Base-by-base conservation (phyloP, 2,329 filamentous ascomycete species). In the Ophiostoma fasciatum region DNA sequence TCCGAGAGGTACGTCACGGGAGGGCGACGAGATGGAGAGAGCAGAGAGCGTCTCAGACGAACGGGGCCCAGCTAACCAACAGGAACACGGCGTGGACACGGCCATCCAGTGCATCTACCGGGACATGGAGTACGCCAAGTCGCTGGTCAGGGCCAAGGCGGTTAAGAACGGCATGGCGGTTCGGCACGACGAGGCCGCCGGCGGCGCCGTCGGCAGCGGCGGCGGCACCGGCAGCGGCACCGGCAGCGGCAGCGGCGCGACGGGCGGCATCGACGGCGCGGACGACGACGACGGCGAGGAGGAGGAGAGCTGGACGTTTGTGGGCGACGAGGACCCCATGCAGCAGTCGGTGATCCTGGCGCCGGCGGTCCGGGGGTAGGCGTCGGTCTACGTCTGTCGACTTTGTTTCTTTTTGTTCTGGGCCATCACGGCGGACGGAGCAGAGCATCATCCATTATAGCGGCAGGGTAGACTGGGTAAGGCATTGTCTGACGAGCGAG, bases 91-190 rank as follows among this genome's bases (percentile, higher is more conserved):
- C 25, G 85, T 94, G n/a, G 75, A 79, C 32, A 81, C 69, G 5
- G 90, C 88, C 6, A 90, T 96, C 43, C 82, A 94, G 55, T 82
- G 76, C 41, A 82, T 98, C 38, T 98, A 96, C 53, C 80, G 90
- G 28, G 88, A 96, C 53, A 68, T 96, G 38, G 90, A 96, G 52
- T 94, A 94, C 49, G 87, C 90, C 26, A 82, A 74, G 55, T 79
- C 78, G 13, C 64, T 96, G 30, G 80, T 94, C 53, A 82, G 80
- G 55, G 71, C 63, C 39, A 72, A 71, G 53, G 58, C 61, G 2
- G 62, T 61, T 43, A 71, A 70, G 55, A 76, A 62, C 38, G 54
- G 50, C 29, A 47, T 47, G 20, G 30, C 49, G 60, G 56, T 33
- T 53, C 51, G 3, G 58, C n/a, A n/a, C n/a, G n/a, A n/a, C n/a